These are phyloP conservation scores for Fusarium avenaceum DNA, from an alignment of 2,329 filamentous ascomycete species.

Conservation along the genomic window DNA sequence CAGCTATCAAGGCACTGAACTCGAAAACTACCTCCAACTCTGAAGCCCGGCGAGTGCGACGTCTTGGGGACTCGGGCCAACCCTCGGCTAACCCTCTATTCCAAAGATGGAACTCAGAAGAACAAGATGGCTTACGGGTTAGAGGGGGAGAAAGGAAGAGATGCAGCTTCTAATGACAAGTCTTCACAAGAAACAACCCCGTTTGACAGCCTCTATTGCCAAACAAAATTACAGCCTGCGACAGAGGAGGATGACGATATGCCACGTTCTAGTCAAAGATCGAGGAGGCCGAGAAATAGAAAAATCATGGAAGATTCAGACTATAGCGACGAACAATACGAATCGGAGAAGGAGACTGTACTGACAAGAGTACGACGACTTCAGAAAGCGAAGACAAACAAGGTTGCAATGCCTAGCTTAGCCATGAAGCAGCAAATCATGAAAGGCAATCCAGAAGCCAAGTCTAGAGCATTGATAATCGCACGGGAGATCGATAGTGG, in stretches of 20 bases:
- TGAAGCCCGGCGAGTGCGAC: conserved; percentile 51
- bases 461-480: conserved; percentile 25
- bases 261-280: conserved; percentile 18
- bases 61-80: conserved; percentile 46
- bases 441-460: background rate
- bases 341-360: conserved; percentile 36
- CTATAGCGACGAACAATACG: conserved; percentile 7
- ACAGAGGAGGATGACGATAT: conserved; percentile 23
- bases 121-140: conserved; percentile 26
- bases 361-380: conserved; percentile 43
- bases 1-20: conserved; percentile 38
- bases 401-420: background rate
- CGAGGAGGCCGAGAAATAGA: conserved; percentile 22
- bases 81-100: conserved; percentile 51
- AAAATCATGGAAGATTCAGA: conserved; percentile 41
- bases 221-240: background rate
- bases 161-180: conserved; percentile 8
- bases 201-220: background rate
- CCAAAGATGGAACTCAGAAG: conserved; percentile 50
- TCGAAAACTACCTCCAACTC: conserved; percentile 46
- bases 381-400: conserved; percentile 17
- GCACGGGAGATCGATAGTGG: conserved; percentile 26
- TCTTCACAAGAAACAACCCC: conserved; percentile 10
- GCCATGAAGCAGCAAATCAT: conserved; percentile 1
- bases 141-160: conserved; percentile 1